These are phyloP conservation scores for Aegilops bicornis DNA, from an alignment of 176 grass and related monocot genomes.

Conservation along the genomic window DNA sequence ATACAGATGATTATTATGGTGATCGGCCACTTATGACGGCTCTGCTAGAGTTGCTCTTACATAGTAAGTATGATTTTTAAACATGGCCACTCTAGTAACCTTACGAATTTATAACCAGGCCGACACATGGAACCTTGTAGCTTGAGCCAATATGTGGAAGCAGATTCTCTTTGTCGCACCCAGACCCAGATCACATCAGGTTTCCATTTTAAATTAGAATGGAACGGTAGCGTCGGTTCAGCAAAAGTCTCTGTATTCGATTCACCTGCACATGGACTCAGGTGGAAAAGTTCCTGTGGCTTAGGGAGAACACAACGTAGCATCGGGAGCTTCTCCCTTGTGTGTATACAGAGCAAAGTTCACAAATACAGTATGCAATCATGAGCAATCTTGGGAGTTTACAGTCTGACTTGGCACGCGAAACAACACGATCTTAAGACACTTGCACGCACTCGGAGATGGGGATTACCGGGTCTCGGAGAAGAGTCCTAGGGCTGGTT, in stretches of 20 bases:
- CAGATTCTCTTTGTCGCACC: not conserved
- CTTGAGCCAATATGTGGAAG: no score
- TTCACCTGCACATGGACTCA: not conserved
- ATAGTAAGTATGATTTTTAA: no score
- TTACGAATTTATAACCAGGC: no score
- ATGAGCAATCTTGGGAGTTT: not conserved
- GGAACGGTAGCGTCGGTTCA: not conserved
- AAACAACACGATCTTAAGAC: not conserved
- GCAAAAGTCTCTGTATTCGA: not conserved
- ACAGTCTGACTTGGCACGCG: not conserved
- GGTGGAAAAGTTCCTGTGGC: not conserved
- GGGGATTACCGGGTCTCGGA: not conserved
- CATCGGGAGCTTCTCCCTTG: not conserved
- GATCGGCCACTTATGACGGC: no score
- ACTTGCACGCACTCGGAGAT: not conserved
- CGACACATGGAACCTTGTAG: no score
- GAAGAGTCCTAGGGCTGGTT: not conserved
- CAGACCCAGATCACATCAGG: not conserved
- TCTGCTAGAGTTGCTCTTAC: no score
- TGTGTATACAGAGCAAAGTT: constrained; percentile 2
- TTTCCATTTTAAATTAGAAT: not conserved
- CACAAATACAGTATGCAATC: not conserved
- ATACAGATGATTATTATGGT: no score
- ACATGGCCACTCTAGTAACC: no score
- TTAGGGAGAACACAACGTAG: not conserved